Conservation (phyloP, 495 filamentous ascomycete species). For the Penicillium macrosclerotiorum region DNA sequence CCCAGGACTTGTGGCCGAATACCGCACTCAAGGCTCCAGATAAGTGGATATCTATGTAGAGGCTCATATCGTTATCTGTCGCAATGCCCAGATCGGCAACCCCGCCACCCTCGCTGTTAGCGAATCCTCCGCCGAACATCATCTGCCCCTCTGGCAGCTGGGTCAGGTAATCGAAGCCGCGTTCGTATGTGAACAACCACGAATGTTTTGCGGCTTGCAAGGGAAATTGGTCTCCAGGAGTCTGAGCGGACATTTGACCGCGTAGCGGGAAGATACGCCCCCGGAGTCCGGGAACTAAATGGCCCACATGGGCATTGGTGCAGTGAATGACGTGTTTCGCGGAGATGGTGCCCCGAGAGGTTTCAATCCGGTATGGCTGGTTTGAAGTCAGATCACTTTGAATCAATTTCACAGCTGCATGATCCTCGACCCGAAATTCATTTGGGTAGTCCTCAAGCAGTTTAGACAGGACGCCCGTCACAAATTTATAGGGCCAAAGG, state of each 20-base stretch:
- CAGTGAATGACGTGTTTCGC: conserved; percentile 66
- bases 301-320: conserved; percentile 75
- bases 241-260: conserved; percentile 59
- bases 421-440: conserved; percentile 69
- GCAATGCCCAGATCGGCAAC: conserved; percentile 45
- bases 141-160: conserved; percentile 61
- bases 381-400: neutral
- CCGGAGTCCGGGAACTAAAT: conserved; percentile 65
- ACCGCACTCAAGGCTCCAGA: conserved; percentile 25
- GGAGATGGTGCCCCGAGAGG: conserved; percentile 58
- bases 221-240: conserved; percentile 46
- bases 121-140: conserved; percentile 64
- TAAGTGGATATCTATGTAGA: conserved; percentile 33
- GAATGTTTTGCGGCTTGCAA: conserved; percentile 28
- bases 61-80: conserved; percentile 29
- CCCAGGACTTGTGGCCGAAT: conserved; percentile 36
- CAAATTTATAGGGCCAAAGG: conserved; percentile 80
- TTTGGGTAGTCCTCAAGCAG: conserved; percentile 40
- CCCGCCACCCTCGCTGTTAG: conserved; percentile 44
- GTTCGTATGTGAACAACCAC: conserved; percentile 50
- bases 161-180: conserved; percentile 76
- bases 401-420: conserved; percentile 60
- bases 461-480: conserved; percentile 60
- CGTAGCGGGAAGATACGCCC: conserved; percentile 73
- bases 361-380: conserved; percentile 46